Evolutionary conservation across 2,329 filamentous ascomycete species (phyloP).

Genomic region (Trichoderma atrobrunneum): DNA sequence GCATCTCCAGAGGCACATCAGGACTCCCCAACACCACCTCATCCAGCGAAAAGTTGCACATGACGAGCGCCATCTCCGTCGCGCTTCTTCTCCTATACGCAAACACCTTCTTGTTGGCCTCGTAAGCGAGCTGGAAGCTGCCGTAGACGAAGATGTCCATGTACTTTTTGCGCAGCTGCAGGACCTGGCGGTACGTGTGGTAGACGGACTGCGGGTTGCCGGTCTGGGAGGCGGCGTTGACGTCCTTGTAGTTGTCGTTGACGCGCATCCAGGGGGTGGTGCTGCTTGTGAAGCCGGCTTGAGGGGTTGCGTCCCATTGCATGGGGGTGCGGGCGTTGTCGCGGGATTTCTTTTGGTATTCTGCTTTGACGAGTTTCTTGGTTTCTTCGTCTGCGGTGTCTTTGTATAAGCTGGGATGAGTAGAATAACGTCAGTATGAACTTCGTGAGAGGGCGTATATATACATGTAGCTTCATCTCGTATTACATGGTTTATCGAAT

Average conservation of each 20-base stretch:
- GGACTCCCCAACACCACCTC: slow-evolving; percentile 32
- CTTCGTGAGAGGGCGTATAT: background rate
- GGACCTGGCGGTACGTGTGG: slow-evolving; percentile 58
- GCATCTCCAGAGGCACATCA: slow-evolving; percentile 31
- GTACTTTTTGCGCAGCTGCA: slow-evolving; percentile 59
- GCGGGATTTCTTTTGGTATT: slow-evolving; percentile 58
- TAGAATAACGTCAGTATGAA: background rate
- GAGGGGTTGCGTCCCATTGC: slow-evolving; percentile 61
- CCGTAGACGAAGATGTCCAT: slow-evolving; percentile 67
- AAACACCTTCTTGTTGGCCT: slow-evolving; percentile 36
- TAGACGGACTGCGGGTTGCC: slow-evolving; percentile 51
- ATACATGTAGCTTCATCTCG: background rate
- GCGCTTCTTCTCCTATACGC: slow-evolving; percentile 38
- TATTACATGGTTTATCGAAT: too few species aligned
- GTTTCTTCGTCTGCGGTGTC: slow-evolving; percentile 39
- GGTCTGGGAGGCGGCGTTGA: slow-evolving; percentile 60
- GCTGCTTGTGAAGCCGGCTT: slow-evolving; percentile 63
- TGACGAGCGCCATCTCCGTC: slow-evolving; percentile 34
- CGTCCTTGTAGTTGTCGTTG: slow-evolving; percentile 58
- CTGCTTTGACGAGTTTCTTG: slow-evolving; percentile 36
- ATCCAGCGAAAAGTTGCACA: slow-evolving; percentile 39
- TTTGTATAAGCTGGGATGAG: slow-evolving; percentile 34
- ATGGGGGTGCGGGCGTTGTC: slow-evolving; percentile 72
- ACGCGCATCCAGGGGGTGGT: slow-evolving; percentile 67
- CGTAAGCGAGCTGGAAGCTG: slow-evolving; percentile 42